phyloP scores from a whole-genome alignment of 139 green algal species.

The Chlamydomonas applanata region DNA sequence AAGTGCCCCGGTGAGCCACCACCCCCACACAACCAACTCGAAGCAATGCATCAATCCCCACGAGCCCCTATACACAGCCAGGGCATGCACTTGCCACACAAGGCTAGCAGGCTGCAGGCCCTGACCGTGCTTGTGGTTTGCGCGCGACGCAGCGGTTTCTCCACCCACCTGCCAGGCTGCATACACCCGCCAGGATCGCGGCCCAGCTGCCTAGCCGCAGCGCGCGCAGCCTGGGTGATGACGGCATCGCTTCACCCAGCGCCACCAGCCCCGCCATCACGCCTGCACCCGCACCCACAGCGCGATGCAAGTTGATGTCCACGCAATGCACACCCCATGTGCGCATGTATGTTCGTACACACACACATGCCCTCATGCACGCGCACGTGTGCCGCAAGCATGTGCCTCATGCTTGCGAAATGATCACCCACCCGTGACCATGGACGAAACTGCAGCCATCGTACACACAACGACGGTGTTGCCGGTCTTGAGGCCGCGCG shows the following conservation, averaged over 20 bases:
- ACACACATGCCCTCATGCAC: background rate
- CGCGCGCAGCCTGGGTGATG: conserved; percentile 7
- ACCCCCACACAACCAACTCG: no score
- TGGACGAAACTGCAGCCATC: conserved; percentile 72
- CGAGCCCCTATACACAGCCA: no score
- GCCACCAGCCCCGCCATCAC: conserved; percentile 72
- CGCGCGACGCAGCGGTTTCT: no score
- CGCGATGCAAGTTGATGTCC: background rate
- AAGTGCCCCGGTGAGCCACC: no score
- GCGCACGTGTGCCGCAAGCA: background rate
- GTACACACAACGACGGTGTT: conserved; percentile 82
- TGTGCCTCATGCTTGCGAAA: background rate
- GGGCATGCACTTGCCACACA: no score
- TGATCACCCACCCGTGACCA: conserved; percentile 52
- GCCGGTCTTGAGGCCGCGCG: conserved; percentile 80
- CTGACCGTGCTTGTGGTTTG: no score
- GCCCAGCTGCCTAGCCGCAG: conserved; percentile 57
- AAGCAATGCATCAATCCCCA: no score
- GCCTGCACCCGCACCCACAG: conserved; percentile 16
- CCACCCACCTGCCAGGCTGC: conserved; percentile 40
- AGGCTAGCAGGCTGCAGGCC: no score
- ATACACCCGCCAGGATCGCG: conserved; percentile 53
- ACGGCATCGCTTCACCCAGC: conserved; percentile 68
- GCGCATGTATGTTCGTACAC: no score
- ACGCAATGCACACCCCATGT: background rate